These are phyloP conservation scores for Pleurotus tuoliensis DNA, from an alignment of 768 basidiomycete species.

Conservation along the genomic window DNA sequence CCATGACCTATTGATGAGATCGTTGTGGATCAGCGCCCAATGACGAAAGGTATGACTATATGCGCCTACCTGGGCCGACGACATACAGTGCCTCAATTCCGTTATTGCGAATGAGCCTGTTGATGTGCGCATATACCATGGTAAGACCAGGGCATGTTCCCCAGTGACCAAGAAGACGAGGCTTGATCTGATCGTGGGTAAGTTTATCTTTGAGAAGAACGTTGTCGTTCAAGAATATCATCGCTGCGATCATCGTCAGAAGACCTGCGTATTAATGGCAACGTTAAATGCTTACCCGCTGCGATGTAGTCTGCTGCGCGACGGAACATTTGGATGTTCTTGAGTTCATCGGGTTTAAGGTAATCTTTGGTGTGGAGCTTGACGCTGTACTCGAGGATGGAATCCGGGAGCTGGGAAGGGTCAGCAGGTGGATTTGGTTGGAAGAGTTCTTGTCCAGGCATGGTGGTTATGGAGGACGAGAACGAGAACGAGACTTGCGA, in stretches of 20 bases:
- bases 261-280: not conserved
- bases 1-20: slow-evolving; percentile 56
- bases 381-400: slow-evolving; percentile 46
- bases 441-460: slow-evolving; percentile 58
- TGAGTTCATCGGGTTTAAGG: slow-evolving; percentile 48
- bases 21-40: not conserved
- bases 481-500: slow-evolving; percentile 11
- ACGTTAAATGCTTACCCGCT: slow-evolving; percentile 44
- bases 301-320: slow-evolving; percentile 68
- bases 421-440: slow-evolving; percentile 69
- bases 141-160: slow-evolving; percentile 78
- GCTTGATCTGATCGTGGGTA: slow-evolving; percentile 70
- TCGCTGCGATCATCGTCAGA: slow-evolving; percentile 40
- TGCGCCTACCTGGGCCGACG: slow-evolving; percentile 63
- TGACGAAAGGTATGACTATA: not conserved
- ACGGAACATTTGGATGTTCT: slow-evolving; percentile 48
- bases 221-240: slow-evolving; percentile 82
- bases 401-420: slow-evolving; percentile 60
- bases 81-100: slow-evolving; percentile 67
- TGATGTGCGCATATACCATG: slow-evolving; percentile 71
- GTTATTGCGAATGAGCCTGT: slow-evolving; percentile 56
- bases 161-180: slow-evolving; percentile 80
- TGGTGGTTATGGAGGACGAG: slow-evolving; percentile 19
- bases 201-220: slow-evolving; percentile 60
- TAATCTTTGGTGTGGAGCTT: slow-evolving; percentile 42